Conservation (phyloP, 768 basidiomycete genomes). For the Boletus barrowsii region DNA sequence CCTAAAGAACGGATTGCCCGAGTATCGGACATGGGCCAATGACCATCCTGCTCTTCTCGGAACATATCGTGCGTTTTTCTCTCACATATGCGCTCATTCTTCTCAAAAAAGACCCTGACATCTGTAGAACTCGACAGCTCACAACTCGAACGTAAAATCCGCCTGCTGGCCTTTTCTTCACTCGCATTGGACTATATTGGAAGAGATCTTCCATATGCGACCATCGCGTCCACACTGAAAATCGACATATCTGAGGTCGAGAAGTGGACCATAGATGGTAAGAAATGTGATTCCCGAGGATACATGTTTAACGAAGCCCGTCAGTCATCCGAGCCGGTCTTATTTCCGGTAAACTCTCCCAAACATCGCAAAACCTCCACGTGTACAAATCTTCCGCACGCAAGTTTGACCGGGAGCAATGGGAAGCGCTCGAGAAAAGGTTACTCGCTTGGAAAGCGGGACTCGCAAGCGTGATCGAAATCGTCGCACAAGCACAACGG, state of each 20-base stretch:
- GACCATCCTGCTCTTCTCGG: conserved; percentile 47
- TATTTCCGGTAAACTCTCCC: conserved; percentile 79
- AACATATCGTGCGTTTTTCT: conserved; percentile 49
- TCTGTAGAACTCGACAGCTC: conserved; percentile 50
- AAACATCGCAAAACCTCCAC: conserved; percentile 69
- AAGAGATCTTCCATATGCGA: conserved; percentile 66
- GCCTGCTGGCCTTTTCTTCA: conserved; percentile 70
- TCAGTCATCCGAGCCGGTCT: conserved; percentile 70
- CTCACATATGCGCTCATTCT: background rate
- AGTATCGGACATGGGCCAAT: conserved; percentile 60
- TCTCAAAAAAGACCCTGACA: background rate
- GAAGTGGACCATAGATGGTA: conserved; percentile 86
- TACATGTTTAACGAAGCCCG: no score
- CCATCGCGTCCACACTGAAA: conserved; percentile 64
- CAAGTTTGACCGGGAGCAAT: conserved; percentile 74
- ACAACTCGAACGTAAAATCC: conserved; percentile 75
- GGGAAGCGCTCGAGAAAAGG: conserved; percentile 73
- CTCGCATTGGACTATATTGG: conserved; percentile 78
- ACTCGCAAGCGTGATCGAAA: conserved; percentile 64
- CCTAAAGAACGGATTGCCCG: conserved; percentile 57
- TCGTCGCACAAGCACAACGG: conserved; percentile 57
- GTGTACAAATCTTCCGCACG: conserved; percentile 73
- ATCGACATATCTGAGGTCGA: conserved; percentile 69
- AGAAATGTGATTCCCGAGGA: conserved; percentile 8
- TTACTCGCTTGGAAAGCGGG: conserved; percentile 77